Base-by-base conservation (phyloP, 805 yeast genomes). In the Hanseniaspora valbyensis region DNA sequence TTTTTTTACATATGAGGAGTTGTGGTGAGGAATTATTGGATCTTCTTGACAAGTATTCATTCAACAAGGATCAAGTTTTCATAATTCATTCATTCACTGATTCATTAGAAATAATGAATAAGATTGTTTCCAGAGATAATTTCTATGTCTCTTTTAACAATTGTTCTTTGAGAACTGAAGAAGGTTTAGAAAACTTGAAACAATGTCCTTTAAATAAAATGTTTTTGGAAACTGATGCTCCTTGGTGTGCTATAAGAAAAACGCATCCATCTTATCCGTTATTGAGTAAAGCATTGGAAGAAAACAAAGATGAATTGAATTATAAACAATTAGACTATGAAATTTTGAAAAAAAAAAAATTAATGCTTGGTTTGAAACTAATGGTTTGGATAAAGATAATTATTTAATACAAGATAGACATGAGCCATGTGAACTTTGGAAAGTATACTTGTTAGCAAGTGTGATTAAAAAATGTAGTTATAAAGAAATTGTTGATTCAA, bases 51-150 rank as follows among this genome's bases (percentile, higher is more conserved):
- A 94, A 92, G 2, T 58, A 75, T 44, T 59, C 60, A 49, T 65
- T 74, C 25, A 61, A 55, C 25, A 49, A 59, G 1, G 48, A 67
- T 0, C 59, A 75, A 32, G 74, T 76, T 37, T 90, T 92, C n/a
- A 90, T 92, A 6, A 90, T 92, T 1, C 99, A 92, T 64, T 89
- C 97, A 1, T 92, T 90, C 64, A 90, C 98, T 0, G 99, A 96
- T 2, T 71, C 87, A 0, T 52, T 63, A 14, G 74, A 70, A 4
- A 96, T 92, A 55, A 64, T 87, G 54, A 57, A 71, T 5, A 69
- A 70, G 46, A 72, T 86, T 41, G 57, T 65, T 4, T 9, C 32
- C 2, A 45, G 32, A 39, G 53, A 56, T 10, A 62, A 64, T 44
- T 56, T 59, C 43, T 83, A 70, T 56, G 75, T 92, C 46, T 88